Evolutionary conservation across 495 filamentous ascomycete genomes (phyloP).

Genomic region (Copromyces sp.): DNA sequence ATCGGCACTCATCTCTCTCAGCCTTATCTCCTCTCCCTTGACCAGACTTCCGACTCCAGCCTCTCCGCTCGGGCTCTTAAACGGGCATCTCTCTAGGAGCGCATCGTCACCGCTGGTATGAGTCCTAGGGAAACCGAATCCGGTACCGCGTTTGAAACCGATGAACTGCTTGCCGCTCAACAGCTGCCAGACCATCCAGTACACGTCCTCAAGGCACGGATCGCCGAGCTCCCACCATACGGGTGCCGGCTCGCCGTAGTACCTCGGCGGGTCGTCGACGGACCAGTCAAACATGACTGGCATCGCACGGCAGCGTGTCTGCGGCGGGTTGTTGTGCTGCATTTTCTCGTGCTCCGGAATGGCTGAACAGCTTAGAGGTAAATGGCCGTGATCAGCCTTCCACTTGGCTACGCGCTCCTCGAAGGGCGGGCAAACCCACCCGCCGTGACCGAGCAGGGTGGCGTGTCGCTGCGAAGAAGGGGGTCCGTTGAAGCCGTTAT

Average conservation of each 20-base stretch:
- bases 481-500: constrained; percentile 18
- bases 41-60: neutral
- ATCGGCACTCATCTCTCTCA: neutral
- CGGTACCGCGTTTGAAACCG: constrained; percentile 12
- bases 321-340: constrained; percentile 2
- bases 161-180: constrained; percentile 11
- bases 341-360: neutral
- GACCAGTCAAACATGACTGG: constrained; percentile 9
- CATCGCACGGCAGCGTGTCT: constrained; percentile 2
- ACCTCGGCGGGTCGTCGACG: neutral
- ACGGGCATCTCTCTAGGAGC: constrained; percentile 7
- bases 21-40: neutral
- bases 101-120: neutral
- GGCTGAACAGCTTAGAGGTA: neutral
- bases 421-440: constrained; percentile 18
- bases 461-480: constrained; percentile 5
- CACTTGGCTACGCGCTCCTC: constrained; percentile 11
- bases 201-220: constrained; percentile 18
- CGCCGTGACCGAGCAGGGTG: constrained; percentile 12
- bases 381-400: constrained; percentile 2
- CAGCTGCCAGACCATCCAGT: constrained; percentile 19
- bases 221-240: constrained; percentile 14
- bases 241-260: constrained; percentile 11
- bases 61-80: constrained; percentile 11
- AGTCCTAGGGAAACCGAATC: constrained; percentile 10